These are phyloP conservation scores for Pelargonium myrrhifolium DNA, from an alignment of 441 rosid species.

Conservation along the genomic window DNA sequence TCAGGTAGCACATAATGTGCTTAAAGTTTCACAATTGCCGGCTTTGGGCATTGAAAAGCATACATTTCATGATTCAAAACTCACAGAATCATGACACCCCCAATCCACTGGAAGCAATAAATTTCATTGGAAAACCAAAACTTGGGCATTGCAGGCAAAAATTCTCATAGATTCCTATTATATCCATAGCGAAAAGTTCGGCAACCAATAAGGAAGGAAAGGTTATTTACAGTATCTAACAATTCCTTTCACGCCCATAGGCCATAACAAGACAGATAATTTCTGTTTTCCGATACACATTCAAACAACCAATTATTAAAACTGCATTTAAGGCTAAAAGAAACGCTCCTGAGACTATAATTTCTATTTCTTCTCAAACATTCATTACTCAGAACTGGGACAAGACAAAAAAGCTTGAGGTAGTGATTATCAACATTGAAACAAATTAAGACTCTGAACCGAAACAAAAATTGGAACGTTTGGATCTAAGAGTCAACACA, in stretches of 20 bases:
- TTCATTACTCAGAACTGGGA: neutral
- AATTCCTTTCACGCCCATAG: too few relatives aligned
- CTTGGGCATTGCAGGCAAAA: neutral
- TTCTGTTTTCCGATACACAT: neutral
- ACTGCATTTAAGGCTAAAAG: neutral
- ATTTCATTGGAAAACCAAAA: neutral
- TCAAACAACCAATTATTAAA: constrained; percentile 1
- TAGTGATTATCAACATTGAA: constrained; percentile 2
- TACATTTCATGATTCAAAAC: neutral
- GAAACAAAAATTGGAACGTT: neutral
- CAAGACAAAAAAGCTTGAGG: neutral
- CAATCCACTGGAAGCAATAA: neutral
- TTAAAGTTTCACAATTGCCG: neutral
- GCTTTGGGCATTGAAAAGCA: neutral
- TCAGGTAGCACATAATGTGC: neutral
- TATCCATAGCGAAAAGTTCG: neutral
- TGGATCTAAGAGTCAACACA: constrained; percentile 31
- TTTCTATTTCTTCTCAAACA: neutral
- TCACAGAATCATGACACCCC: neutral
- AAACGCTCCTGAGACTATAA: neutral
- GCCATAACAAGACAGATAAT: too few relatives aligned
- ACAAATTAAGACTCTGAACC: neutral
- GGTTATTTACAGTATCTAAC: neutral
- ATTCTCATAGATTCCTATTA: constrained; percentile 2
- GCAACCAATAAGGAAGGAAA: neutral